phyloP scores from a whole-genome alignment of 2,329 filamentous ascomycete species.

The Clonostachys sp. region DNA sequence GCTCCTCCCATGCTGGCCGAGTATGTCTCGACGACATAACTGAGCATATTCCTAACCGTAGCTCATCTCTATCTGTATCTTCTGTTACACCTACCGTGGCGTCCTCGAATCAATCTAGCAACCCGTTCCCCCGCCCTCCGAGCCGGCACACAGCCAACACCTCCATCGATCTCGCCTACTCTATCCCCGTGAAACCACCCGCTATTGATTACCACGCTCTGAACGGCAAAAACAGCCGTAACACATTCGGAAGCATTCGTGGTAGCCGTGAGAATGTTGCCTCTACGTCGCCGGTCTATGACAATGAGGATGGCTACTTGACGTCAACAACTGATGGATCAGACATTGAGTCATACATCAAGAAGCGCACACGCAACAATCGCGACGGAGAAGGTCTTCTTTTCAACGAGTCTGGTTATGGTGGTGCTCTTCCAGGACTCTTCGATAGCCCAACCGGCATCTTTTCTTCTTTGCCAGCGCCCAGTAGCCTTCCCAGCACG shows the following conservation, averaged over 20 bases:
- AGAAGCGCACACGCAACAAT: constrained; percentile 6
- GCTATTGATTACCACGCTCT: not conserved
- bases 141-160: constrained; percentile 41
- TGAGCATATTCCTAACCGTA: constrained; percentile 21
- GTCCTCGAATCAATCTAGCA: constrained; percentile 34
- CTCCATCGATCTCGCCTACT: constrained; percentile 30
- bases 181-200: not conserved
- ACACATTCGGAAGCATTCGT: not conserved
- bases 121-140: constrained; percentile 26
- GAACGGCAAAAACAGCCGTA: constrained; percentile 4
- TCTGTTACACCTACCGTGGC: constrained; percentile 29
- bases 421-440: constrained; percentile 10
- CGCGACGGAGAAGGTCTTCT: constrained; percentile 12
- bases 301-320: constrained; percentile 6
- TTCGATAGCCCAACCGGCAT: constrained; percentile 7
- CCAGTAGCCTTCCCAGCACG: too few relatives aligned
- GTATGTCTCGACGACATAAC: constrained; percentile 23
- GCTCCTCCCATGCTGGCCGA: constrained; percentile 4
- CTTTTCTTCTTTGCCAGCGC: too few relatives aligned
- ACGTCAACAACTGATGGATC: constrained; percentile 18
- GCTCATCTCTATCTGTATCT: constrained; percentile 14
- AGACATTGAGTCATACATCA: constrained; percentile 16
- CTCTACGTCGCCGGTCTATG: not conserved
- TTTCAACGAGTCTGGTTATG: constrained; percentile 16
- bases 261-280: not conserved